Evolutionary conservation across 371 early-diverging fungal genomes (phyloP), one percentile per base, ranked within the genome.

Genomic region (Fennellomyces sp.): DNA sequence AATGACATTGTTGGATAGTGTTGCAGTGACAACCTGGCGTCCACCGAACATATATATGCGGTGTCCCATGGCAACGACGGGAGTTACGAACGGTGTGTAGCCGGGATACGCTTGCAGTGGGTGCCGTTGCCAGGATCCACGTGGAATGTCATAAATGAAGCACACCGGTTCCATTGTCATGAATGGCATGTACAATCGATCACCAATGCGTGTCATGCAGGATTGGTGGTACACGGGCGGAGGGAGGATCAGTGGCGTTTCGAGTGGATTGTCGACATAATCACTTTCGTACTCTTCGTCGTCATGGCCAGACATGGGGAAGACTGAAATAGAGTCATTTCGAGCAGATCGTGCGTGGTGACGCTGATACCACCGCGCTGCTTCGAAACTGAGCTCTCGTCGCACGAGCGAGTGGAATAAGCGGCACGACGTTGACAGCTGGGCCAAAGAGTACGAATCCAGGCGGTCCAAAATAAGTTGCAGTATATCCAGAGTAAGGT

Each of bases 11-110:
- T 69, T 65, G 1, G 69, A 61, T 12, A 65, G 35, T 10, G 60
- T 57, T 25, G 31, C 52, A 10, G 55, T 29, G 7, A 48, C 26
- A 15, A 69, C 52, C 30, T 62, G 41, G 10, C 69, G 58, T 0
- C 69, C 69, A n/a, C 69, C 69, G 54, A 69, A 63, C 52, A 69
- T 17, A 26, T 62, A 69, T 2, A 69, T 52, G 4, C 35, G 52
- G 2, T 28, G 25, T 2, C 62, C 62, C 21, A 69, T 57, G 6
- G 69, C 52, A 0, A 56, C 69, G 0, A 60, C 65, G 11, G 65
- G 61, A 10, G 69, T 56, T 3, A 64, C 57, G 27, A 69, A 58
- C 2, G 69, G 56, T 25, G 53, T 31, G 30, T 50, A 58, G 7
- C 30, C 56, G 47, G 58, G 33, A 58, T 41, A 19, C 7, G 35